Evolutionary conservation across 352 stramenopile genomes (phyloP), one percentile per base, ranked within the genome.

Genomic region (Globisporangium apiculatum): DNA sequence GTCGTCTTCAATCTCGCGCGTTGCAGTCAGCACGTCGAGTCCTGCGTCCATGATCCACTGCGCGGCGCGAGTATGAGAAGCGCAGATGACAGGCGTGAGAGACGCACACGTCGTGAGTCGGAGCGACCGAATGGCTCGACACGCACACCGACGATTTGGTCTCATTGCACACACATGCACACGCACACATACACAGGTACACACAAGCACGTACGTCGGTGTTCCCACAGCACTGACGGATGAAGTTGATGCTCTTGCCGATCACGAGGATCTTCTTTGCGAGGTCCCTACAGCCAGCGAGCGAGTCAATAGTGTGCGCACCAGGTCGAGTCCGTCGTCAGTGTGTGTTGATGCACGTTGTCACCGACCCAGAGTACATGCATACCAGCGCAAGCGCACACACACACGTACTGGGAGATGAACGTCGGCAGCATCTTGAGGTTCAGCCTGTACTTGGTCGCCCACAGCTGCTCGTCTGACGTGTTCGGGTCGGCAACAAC

Each of bases 161-260:
- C 42, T 47, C 9, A 58, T 55, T 9, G 5, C 24, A 41, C 2
- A n/a, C 47, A 5, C 15, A 49, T 14, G 6, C n/a, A 38, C 3
- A 9, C 5, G 48, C 4, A 24, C 6, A 14, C 2, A 18, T 4
- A 24, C 6, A 14, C 2, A 18, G 17, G 8, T 35, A 1, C 12
- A 11, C 7, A 1, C 48, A 5, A 3, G 14, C 15, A 71, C 72
- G 48, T 58, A 91, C 96, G 64, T 96, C 84, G 40, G 78, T 85
- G 68, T 98, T 93, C 10, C 86, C 77, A 52, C 97, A 97, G 74
- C 94, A 98, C 50, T 90, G 75, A 15, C 96, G 87, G 69, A 99
- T 98, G 55, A 99, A 99, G 76, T 99, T 99, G 65, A 99, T 99
- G 47, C 93, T 97, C 69, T 99, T 99, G 43, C 97, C 97, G 46